Percentiles rank a stretch among this genome's conserved stretches.
Conservation (phyloP, 1,139 yeast species). For the Nadsonia commutata region DNA sequence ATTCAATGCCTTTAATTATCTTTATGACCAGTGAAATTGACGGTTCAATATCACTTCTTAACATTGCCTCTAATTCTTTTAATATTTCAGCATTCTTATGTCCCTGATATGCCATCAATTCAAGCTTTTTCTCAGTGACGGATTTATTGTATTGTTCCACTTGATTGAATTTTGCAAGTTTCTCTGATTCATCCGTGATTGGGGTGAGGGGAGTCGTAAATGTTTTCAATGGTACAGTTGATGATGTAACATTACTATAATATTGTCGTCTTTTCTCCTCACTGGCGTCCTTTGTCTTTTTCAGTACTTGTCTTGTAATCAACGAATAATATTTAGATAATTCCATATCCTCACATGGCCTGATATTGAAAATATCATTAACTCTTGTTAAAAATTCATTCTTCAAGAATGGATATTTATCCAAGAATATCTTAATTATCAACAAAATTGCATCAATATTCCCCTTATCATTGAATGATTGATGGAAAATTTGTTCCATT, state of each 20-base stretch:
- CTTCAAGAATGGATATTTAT: neutral
- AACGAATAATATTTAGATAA: neutral
- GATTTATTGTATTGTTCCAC: neutral
- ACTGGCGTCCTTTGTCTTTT: too few species aligned
- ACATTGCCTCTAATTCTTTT: neutral
- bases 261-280: too few species aligned
- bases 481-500: neutral
- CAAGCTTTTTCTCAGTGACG: neutral
- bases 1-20: neutral
- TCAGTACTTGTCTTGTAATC: neutral
- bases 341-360: too few species aligned
- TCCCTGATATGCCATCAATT: neutral
- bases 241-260: too few species aligned
- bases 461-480: neutral
- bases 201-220: too few species aligned
- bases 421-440: neutral
- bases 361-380: too few species aligned
- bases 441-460: neutral
- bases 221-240: too few species aligned
- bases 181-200: too few species aligned
- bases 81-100: neutral
- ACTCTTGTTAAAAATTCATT: neutral
- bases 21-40: neutral
- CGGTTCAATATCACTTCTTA: neutral
- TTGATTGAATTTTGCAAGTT: too few species aligned